phyloP scores from a whole-genome alignment of 139 green algal species.

The Chlamydomonas schloesseri region DNA sequence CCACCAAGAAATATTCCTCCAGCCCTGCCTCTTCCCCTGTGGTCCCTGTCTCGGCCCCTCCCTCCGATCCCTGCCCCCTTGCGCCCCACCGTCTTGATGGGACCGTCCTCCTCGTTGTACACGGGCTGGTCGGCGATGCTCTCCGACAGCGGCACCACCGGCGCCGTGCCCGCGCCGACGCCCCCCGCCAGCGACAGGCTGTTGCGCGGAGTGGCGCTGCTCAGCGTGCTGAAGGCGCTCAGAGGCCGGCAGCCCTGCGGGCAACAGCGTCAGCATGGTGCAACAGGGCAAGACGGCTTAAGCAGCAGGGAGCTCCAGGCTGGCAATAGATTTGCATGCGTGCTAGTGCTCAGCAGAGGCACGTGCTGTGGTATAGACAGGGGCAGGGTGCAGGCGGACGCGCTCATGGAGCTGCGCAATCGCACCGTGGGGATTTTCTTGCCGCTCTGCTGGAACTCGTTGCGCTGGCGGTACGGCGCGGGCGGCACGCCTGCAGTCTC shows the following conservation, averaged over 20 bases:
- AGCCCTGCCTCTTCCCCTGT: too few relatives aligned
- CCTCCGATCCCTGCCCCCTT: too few relatives aligned
- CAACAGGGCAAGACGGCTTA: too few relatives aligned
- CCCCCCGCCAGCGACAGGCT: too few relatives aligned
- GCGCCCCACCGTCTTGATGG: conserved; percentile 51
- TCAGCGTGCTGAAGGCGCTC: conserved; percentile 31
- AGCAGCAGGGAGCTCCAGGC: too few relatives aligned
- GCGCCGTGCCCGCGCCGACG: background rate
- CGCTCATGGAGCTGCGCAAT: too few relatives aligned
- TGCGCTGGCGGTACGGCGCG: background rate
- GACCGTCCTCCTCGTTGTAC: conserved; percentile 41
- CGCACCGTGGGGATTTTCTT: conserved; percentile 25
- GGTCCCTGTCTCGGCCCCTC: too few relatives aligned
- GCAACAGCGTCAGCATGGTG: too few relatives aligned
- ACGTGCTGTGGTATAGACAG: background rate
- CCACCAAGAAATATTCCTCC: too few relatives aligned
- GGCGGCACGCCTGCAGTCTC: background rate
- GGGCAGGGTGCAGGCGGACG: too few relatives aligned
- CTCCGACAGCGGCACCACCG: background rate
- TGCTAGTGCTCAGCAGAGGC: background rate
- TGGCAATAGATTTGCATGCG: background rate
- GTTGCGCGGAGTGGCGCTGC: background rate
- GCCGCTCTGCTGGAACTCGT: conserved; percentile 24
- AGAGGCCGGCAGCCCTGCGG: conserved; percentile 20
- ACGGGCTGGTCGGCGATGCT: conserved; percentile 54